A percentile compares a stretch with the other conserved stretches of the same genome.
These are phyloP conservation scores for Globisporangium emineosum DNA, from an alignment of 352 stramenopile species.

Conservation along the genomic window DNA sequence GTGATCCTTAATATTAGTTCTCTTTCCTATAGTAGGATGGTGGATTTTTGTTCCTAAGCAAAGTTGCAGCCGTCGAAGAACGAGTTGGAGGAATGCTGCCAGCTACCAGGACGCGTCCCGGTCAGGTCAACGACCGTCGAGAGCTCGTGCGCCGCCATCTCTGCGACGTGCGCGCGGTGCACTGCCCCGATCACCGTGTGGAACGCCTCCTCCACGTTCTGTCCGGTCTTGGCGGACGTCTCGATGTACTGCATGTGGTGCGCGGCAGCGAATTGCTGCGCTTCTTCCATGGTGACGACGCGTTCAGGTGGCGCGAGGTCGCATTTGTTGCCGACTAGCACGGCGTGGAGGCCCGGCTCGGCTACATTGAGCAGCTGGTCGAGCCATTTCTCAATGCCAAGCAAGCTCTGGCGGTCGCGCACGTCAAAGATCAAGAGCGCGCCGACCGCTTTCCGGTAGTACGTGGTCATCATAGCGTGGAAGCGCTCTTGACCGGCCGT, in stretches of 20 bases:
- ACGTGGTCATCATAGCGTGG: slow-evolving; percentile 88
- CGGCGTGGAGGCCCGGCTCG: slow-evolving; percentile 61
- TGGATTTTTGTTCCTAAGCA: neutral
- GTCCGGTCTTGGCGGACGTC: slow-evolving; percentile 74
- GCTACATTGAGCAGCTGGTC: slow-evolving; percentile 72
- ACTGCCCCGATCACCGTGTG: slow-evolving; percentile 51
- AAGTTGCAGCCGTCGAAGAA: slow-evolving; percentile 30
- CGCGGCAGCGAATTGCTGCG: slow-evolving; percentile 53
- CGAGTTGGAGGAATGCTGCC: slow-evolving; percentile 8
- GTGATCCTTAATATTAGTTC: neutral
- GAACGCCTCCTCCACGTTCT: slow-evolving; percentile 65
- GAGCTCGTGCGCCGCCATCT: slow-evolving; percentile 22
- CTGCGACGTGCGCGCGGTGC: slow-evolving; percentile 39
- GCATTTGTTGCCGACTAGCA: slow-evolving; percentile 77
- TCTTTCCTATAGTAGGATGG: neutral
- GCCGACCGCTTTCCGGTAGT: slow-evolving; percentile 81
- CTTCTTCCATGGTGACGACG: slow-evolving; percentile 54
- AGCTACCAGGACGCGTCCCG: neutral
- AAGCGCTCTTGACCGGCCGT: slow-evolving; percentile 85
- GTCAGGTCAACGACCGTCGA: slow-evolving; percentile 40
- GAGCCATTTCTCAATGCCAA: slow-evolving; percentile 63
- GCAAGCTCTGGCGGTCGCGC: slow-evolving; percentile 46
- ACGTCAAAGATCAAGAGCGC: slow-evolving; percentile 82
- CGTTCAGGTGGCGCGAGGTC: slow-evolving; percentile 43
- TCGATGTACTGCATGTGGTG: slow-evolving; percentile 81